Percentiles rank a stretch among this genome's conserved stretches.
Evolutionary conservation across 352 stramenopile species (phyloP).

Genomic region (Phytophthora sp.): DNA sequence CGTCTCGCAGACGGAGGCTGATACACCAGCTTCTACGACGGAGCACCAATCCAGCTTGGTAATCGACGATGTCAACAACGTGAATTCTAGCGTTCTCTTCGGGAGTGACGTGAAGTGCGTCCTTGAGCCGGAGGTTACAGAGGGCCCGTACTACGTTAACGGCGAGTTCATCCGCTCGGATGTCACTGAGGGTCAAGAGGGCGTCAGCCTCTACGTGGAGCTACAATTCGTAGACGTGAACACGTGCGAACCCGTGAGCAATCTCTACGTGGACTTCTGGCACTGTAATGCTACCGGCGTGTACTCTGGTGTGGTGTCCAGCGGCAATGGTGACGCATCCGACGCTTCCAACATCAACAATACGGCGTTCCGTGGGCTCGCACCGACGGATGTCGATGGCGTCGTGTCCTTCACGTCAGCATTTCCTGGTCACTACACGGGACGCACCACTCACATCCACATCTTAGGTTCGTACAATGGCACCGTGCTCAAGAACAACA

Average conservation of each 20-base stretch:
- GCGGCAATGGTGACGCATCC: slow-evolving; percentile 25
- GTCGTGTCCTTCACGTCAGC: slow-evolving; percentile 24
- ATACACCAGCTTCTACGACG: slow-evolving; percentile 14
- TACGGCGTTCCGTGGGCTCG: slow-evolving; percentile 28
- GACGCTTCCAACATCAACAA: slow-evolving; percentile 36
- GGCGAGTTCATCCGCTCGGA: slow-evolving; percentile 26
- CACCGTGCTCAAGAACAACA: slow-evolving; percentile 33
- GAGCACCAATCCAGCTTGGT: slow-evolving; percentile 19
- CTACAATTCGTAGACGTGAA: slow-evolving; percentile 35
- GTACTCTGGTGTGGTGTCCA: slow-evolving; percentile 30
- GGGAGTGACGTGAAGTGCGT: slow-evolving; percentile 27
- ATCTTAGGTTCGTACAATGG: slow-evolving; percentile 33
- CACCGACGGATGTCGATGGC: slow-evolving; percentile 21
- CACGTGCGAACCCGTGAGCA: slow-evolving; percentile 26
- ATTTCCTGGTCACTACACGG: slow-evolving; percentile 33
- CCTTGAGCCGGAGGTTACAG: slow-evolving; percentile 28
- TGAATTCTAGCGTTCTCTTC: slow-evolving; percentile 14
- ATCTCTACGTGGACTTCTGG: slow-evolving; percentile 34
- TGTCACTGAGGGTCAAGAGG: slow-evolving; percentile 19
- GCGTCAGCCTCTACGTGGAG: slow-evolving; percentile 27
- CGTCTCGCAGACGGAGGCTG: slow-evolving; percentile 1
- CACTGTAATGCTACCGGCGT: slow-evolving; percentile 35
- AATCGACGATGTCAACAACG: slow-evolving; percentile 12
- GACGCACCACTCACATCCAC: slow-evolving; percentile 34
- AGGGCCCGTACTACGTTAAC: slow-evolving; percentile 33